phyloP scores from a whole-genome alignment of 768 basidiomycete genomes.

The Tricholoma furcatifolium region DNA sequence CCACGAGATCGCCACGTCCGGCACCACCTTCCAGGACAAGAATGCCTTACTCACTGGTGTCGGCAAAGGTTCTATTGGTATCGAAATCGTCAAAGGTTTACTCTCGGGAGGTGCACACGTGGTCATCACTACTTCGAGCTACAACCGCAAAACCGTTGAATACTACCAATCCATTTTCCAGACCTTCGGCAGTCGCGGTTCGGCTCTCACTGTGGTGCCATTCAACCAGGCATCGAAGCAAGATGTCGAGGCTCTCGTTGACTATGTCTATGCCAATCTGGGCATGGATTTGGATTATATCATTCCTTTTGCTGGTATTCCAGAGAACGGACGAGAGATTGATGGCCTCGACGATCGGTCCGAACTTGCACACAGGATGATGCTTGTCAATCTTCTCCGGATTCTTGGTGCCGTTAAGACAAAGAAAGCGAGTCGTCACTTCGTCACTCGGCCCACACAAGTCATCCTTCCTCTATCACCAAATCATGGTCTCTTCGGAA shows the following conservation, averaged over 20 bases:
- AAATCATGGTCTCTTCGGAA: slow-evolving; percentile 97
- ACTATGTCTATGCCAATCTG: slow-evolving; percentile 95
- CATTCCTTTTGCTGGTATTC: slow-evolving; percentile 96
- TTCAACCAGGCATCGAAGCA: slow-evolving; percentile 99
- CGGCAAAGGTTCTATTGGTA: slow-evolving; percentile 96
- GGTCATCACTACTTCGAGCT: slow-evolving; percentile 97
- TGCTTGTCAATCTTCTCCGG: slow-evolving; percentile 95
- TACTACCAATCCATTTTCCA: slow-evolving; percentile 99
- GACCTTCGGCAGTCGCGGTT: slow-evolving; percentile 89
- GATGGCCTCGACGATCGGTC: slow-evolving; percentile 97
- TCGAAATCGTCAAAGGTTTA: slow-evolving; percentile 95
- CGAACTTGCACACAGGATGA: slow-evolving; percentile 97
- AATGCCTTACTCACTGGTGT: slow-evolving; percentile 98
- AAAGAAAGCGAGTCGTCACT: slow-evolving; percentile 96
- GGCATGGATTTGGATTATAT: slow-evolving; percentile 98
- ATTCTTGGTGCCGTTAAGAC: slow-evolving; percentile 96
- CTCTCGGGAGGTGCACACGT: slow-evolving; percentile 96
- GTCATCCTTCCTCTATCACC: slow-evolving; percentile 97
- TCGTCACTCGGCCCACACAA: slow-evolving; percentile 97
- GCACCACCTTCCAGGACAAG: slow-evolving; percentile 98
- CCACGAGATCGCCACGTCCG: slow-evolving; percentile 97
- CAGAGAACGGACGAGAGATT: slow-evolving; percentile 98
- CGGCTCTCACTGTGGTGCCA: slow-evolving; percentile 96
- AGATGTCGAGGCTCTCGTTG: slow-evolving; percentile 95
- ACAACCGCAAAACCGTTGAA: slow-evolving; percentile 92